Evolutionary conservation across 116 monocot species (phyloP), one percentile per base, ranked within the genome.

Genomic region (Papilionanthe hybrid): DNA sequence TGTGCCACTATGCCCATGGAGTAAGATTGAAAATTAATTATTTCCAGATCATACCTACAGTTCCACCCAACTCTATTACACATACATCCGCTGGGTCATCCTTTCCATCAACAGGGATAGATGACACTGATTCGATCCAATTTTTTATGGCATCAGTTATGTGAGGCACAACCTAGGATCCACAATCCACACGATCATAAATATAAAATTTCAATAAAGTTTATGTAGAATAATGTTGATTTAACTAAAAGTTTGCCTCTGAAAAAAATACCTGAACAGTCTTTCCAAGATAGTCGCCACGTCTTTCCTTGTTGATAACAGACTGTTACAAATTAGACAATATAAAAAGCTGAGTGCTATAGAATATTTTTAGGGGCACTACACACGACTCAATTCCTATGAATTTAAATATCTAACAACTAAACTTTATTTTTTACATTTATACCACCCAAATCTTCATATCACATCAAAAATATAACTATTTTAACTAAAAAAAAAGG

Each of bases 271-370:
- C 95, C 91, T 95, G 95, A 75, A 95, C 95, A 32, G 89, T 95
- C 80, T 95, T 95, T 53, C 95, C 95, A 78, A 95, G 91, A 84
- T 95, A 95, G 47, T 91, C 91, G 17, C 53, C 53, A 2, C 53
- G 53, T 53, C 53, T 53, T 53, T 57, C 95, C 79, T 92, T 92
- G 80, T 95, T 78, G 77, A 95, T 83, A 57, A 95, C 90, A 85
- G 92, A 92, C 90, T 94, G 84, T 79, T 79, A 45, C 27, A 87
- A 28, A 5, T 76, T 37, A 75, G 5, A n/a, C 5, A 48, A 6
- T 77, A 75, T 22, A 17, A 18, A 77, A 19, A 76, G 17, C 20
- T 77, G 1, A 29, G 32, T 69, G 15, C 22, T 13, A 25, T 15
- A 69, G 10, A 69, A 69, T 30, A 32, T 32, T 32, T 32, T 32